Base-by-base conservation (phyloP, 441 rosid species). In the Populus trichocarpa region DNA sequence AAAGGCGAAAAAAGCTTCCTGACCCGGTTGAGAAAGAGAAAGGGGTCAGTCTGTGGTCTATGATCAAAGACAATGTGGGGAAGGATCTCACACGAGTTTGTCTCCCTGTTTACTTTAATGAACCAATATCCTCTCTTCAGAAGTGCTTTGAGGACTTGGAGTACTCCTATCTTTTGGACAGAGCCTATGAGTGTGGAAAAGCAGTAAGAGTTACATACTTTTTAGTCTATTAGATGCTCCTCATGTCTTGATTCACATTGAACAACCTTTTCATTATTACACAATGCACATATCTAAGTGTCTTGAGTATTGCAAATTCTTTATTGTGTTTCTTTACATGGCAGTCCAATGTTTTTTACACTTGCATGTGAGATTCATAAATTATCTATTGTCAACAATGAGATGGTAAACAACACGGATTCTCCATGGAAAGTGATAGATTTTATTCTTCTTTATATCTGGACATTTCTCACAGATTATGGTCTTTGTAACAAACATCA, bases 11-110 rank as follows among this genome's bases (percentile, higher is more conserved):
- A 40, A 92, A 87, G 87, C 98, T 96, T 86, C 99, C 98, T 73
- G 91, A 87, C 78, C 98, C 99, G 67, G 88, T 89, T 78, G 99
- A 96, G 86, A 91, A 93, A 87, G 97, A 93, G 88, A 93, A 88
- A 88, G 97, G 97, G 69, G 97, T 91, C 73, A 96, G 98, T 83
- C 97, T 96, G 77, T 96, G 99, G 99, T 96, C 99, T 81, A 88
- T 92, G 91, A 92, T 92, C 84, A 92, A 92, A 81, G 97, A 92
- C 85, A 90, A 89, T 61, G 99, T 96, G 70, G 99, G 99, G 78
- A 96, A 96, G 86, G 99, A 96, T 88, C 93, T 96, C 64, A 86
- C 97, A 16, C 90, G 97, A 84, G 97, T 96, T 80, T 95, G 99
- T 85, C 97, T 95, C 71, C 99, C 99, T 74, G 99, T 95, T 77